Conservation (phyloP, 208 protist genomes). For the Herpetomonas tarakana region DNA sequence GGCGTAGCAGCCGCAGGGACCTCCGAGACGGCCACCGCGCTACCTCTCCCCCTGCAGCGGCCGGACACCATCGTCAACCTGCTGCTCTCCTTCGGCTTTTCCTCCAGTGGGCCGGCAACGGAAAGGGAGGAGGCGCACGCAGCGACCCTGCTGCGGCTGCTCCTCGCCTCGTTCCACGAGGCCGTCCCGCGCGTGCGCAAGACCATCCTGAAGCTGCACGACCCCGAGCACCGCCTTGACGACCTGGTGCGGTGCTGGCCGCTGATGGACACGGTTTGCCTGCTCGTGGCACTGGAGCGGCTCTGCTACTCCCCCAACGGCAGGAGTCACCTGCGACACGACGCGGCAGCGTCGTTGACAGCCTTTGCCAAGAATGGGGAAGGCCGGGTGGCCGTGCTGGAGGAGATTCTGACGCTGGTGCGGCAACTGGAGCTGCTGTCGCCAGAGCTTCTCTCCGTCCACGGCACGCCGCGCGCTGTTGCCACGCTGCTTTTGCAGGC, state of each 20-base stretch:
- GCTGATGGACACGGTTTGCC: slow-evolving; percentile 1
- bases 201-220: slow-evolving; percentile 1
- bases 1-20: neutral
- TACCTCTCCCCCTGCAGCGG: neutral
- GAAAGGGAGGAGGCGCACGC: neutral
- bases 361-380: too few species aligned
- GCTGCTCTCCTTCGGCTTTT: neutral
- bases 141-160: slow-evolving; percentile 3
- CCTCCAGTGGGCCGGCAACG: neutral
- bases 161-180: neutral
- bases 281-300: neutral
- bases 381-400: too few species aligned
- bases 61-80: neutral
- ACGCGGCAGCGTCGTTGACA: too few species aligned
- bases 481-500: slow-evolving; percentile 27
- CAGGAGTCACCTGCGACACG: too few species aligned
- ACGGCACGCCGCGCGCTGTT: slow-evolving; percentile 30
- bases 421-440: slow-evolving; percentile 3
- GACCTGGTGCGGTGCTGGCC: neutral
- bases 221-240: slow-evolving; percentile 1
- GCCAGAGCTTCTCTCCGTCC: slow-evolving; percentile 4
- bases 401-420: neutral
- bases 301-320: neutral
- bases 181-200: slow-evolving; percentile 1
- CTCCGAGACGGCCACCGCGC: neutral